Evolutionary conservation across 192 early-diverging fungal species (phyloP).

Genomic region (Fimicolochytrium jonesii): DNA sequence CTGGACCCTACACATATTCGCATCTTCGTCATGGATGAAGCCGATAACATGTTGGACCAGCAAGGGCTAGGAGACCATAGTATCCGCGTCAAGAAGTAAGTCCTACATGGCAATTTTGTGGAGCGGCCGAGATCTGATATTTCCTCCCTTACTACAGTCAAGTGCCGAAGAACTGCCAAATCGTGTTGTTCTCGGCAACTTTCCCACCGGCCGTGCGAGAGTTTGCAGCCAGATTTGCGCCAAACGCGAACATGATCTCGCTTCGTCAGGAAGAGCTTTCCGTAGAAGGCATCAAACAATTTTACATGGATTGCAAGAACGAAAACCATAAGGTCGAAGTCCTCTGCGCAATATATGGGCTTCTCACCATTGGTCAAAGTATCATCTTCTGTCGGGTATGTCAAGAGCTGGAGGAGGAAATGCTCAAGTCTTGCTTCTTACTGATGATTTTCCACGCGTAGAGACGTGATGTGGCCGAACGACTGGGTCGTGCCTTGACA

Average conservation of each 20-base stretch:
- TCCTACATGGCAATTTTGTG: neutral
- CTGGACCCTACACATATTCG: slow-evolving; percentile 60
- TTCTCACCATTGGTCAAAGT: slow-evolving; percentile 92
- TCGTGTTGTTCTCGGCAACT: slow-evolving; percentile 94
- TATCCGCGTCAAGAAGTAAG: slow-evolving; percentile 74
- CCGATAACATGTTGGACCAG: slow-evolving; percentile 96
- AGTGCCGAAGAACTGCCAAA: slow-evolving; percentile 71
- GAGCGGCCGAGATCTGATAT: slow-evolving; percentile 7
- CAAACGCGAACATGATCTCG: slow-evolving; percentile 79
- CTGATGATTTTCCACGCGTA: slow-evolving; percentile 24
- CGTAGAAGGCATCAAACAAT: slow-evolving; percentile 92
- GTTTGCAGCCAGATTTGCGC: slow-evolving; percentile 80
- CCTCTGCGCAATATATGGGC: slow-evolving; percentile 49
- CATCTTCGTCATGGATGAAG: slow-evolving; percentile 94
- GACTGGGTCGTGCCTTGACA: slow-evolving; percentile 68
- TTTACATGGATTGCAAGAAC: slow-evolving; percentile 89
- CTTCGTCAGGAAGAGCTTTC: slow-evolving; percentile 85
- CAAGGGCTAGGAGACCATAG: slow-evolving; percentile 79
- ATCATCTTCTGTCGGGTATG: slow-evolving; percentile 89
- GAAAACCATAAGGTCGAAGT: slow-evolving; percentile 69
- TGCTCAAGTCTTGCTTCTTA: no score
- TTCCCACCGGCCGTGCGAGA: slow-evolving; percentile 72
- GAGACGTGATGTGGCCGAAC: slow-evolving; percentile 78
- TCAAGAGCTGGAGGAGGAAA: no score
- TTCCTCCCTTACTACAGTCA: slow-evolving; percentile 32